A percentile compares a stretch with the other conserved stretches of the same genome.
Conservation (phyloP, 2,329 filamentous ascomycete genomes). For the Xylaria hypoxylon region DNA sequence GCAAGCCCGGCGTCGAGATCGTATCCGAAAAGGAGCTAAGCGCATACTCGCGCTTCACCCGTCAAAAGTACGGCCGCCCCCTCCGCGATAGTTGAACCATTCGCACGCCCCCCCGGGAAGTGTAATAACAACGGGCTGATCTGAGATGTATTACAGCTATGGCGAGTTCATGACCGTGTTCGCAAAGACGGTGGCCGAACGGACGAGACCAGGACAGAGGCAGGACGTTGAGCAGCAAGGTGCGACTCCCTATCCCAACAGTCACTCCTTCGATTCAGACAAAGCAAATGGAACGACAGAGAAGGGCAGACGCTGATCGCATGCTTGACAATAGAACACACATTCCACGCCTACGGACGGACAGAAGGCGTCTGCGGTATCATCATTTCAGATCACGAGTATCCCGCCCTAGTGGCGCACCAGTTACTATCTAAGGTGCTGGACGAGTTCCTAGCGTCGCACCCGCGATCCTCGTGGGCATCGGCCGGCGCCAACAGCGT, state of each 20-base stretch:
- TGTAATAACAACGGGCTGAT: conserved; percentile 36
- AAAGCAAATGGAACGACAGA: conserved; percentile 17
- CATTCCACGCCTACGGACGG: conserved; percentile 81
- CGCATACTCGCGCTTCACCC: conserved; percentile 83
- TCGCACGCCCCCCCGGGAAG: conserved; percentile 4
- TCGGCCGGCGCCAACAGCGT: conserved; percentile 61
- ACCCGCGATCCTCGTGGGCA: conserved; percentile 77
- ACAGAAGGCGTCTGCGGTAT: conserved; percentile 80
- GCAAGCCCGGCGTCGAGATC: conserved; percentile 80
- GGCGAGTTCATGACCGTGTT: conserved; percentile 84
- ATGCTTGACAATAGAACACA: conserved; percentile 65
- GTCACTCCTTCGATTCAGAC: conserved; percentile 3
- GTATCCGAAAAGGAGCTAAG: conserved; percentile 80
- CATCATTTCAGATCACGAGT: conserved; percentile 81
- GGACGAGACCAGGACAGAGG: conserved; percentile 82
- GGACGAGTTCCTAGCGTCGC: conserved; percentile 84
- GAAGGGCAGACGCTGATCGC: conserved; percentile 30
- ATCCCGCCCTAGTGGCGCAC: conserved; percentile 83
- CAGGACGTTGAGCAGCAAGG: conserved; percentile 88
- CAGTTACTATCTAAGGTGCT: conserved; percentile 86
- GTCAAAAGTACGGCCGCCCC: conserved; percentile 65
- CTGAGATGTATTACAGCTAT: conserved; percentile 53
- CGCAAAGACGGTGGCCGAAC: conserved; percentile 86
- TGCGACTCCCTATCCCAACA: conserved; percentile 50
- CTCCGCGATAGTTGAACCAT: neutral